Conservation (phyloP, 352 stramenopile genomes). For the Globisporangium irregulare region DNA sequence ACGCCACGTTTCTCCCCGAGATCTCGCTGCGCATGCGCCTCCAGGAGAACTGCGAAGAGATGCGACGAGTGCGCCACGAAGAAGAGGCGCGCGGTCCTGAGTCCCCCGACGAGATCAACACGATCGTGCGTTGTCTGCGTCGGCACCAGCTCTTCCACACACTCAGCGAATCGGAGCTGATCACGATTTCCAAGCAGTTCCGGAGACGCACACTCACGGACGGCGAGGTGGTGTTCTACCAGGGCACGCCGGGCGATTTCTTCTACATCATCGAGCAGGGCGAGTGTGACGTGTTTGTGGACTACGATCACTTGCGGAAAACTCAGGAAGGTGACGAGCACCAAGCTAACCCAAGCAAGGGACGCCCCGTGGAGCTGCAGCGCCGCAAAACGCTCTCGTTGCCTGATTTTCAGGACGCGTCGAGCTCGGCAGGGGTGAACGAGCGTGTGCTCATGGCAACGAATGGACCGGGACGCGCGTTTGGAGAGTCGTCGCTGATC, state of each 20-base stretch:
- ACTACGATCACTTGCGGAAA: slow-evolving; percentile 69
- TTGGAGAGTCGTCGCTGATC: slow-evolving; percentile 82
- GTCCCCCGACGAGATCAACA: slow-evolving; percentile 29
- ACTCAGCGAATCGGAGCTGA: slow-evolving; percentile 63
- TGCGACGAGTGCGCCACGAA: slow-evolving; percentile 32
- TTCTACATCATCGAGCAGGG: slow-evolving; percentile 83
- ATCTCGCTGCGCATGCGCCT: slow-evolving; percentile 57
- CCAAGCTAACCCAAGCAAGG: slow-evolving; percentile 19
- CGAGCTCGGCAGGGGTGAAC: slow-evolving; percentile 52
- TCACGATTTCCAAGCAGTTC: slow-evolving; percentile 52
- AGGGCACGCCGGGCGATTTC: slow-evolving; percentile 66
- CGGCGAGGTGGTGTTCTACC: slow-evolving; percentile 84
- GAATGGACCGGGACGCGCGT: slow-evolving; percentile 72
- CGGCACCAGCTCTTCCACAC: slow-evolving; percentile 83
- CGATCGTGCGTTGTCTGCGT: slow-evolving; percentile 66
- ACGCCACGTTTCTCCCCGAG: slow-evolving; percentile 64
- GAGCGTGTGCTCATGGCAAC: slow-evolving; percentile 76
- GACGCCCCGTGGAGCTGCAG: slow-evolving; percentile 28
- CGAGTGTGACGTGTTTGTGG: slow-evolving; percentile 80
- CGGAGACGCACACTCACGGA: slow-evolving; percentile 46
- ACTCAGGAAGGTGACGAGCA: slow-evolving; percentile 30
- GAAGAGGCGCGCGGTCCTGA: slow-evolving; percentile 28
- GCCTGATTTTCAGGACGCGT: slow-evolving; percentile 66
- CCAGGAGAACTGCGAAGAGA: slow-evolving; percentile 28
- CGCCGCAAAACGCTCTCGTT: slow-evolving; percentile 71